Base-by-base conservation (phyloP, 2,329 filamentous ascomycete genomes). In the Diaporthe destruens region DNA sequence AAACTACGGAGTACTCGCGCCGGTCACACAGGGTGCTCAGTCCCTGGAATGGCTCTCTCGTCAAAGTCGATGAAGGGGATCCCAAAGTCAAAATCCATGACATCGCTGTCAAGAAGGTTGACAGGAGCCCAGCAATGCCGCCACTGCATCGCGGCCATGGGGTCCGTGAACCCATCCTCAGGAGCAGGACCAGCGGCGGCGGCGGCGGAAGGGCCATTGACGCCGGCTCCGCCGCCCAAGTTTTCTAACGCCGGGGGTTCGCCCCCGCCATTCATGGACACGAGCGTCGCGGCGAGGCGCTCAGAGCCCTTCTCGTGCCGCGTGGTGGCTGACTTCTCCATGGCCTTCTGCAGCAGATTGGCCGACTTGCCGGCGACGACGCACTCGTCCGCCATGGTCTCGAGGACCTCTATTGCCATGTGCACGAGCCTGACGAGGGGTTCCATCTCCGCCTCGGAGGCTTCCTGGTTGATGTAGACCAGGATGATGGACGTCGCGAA, bases 401-500 rank as follows among this genome's bases (percentile, higher is more conserved):
- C 66, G 32, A 74, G 73, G 39, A 74, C 61, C 39, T 74, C 73
- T 47, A 72, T 73, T 23, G 71, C 78, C 76, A 77, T 78, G 63
- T 59, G 68, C 9, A 79, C 76, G 2, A 76, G 61, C 16, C 73
- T 59, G 0, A 79, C 61, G 1, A 78, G 75, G 1, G 74, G 67
- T 8, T 75, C 61, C 11, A 75, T 67, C 14, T 76, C 76, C 8
- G 55, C 55, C 51, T 78, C 75, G 16, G 69, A 71, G 2, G 76
- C 70, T 51, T 77, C 76, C 44, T 77, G 76, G 25, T 74, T 76
- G 51, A 76, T 77, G 73, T 79, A 79, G 3, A 79, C 76, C 14
- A 80, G 74, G 42, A 79, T 77, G 42, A 79, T 76, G 23, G 78
- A 79, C 14, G 79, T 76, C 5, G 79, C 78, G 49, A 80, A 80